phyloP scores from a whole-genome alignment of 1,284 basidiomycete genomes.

The Inonotus hispidus region DNA sequence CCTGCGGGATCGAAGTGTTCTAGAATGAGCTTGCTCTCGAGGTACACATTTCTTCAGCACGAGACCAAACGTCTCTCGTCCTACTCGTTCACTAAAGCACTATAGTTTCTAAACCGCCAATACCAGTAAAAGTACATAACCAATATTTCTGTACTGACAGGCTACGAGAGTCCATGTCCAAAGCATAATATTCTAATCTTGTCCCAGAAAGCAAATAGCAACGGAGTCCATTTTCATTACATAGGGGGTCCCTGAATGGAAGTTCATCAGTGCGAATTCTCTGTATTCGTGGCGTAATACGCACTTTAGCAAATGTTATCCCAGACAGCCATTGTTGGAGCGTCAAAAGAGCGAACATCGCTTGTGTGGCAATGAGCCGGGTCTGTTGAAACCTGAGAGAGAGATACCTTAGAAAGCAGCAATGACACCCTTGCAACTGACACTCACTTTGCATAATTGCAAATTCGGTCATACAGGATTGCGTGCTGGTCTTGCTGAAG shows the following conservation, averaged over 20 bases:
- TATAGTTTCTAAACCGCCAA: too few relatives aligned
- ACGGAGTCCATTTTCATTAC: not conserved
- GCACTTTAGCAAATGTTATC: constrained; percentile 4
- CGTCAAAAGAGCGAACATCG: constrained; percentile 11
- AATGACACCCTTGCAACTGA: not conserved
- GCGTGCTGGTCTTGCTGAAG: constrained; percentile 14
- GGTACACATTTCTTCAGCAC: too few relatives aligned
- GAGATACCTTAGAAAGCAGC: not conserved
- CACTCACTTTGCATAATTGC: constrained; percentile 4
- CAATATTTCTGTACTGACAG: not conserved
- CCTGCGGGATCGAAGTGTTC: too few relatives aligned
- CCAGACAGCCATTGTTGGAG: constrained; percentile 17
- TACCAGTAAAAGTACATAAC: not conserved
- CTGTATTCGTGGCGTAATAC: not conserved
- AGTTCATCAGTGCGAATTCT: not conserved
- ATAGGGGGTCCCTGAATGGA: not conserved
- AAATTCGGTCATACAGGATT: constrained; percentile 11
- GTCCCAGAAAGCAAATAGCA: not conserved
- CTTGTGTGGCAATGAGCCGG: constrained; percentile 11
- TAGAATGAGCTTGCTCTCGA: too few relatives aligned
- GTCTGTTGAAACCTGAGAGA: constrained; percentile 5
- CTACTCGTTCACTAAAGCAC: too few relatives aligned
- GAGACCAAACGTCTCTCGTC: too few relatives aligned
- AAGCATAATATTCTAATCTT: too few relatives aligned
- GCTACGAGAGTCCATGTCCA: not conserved